Conservation (phyloP, 179 eudicot species). For the Corrigiola litoralis region DNA sequence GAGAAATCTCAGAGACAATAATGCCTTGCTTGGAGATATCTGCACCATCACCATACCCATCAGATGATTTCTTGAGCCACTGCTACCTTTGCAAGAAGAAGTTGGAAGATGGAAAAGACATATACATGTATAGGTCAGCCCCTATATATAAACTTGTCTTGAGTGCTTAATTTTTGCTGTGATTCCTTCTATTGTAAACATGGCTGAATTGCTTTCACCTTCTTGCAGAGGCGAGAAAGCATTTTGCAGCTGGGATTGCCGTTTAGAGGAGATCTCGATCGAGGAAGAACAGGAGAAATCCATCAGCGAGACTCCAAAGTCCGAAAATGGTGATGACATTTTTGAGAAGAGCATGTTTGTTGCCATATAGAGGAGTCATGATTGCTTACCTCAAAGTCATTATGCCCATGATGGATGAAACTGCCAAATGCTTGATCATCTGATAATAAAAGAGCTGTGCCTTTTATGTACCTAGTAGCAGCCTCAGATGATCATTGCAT, state of each 20-base stretch:
- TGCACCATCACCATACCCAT: conserved; percentile 29
- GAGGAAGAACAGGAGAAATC: conserved; percentile 60
- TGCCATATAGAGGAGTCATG: conserved; percentile 23
- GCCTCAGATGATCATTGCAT: conserved; percentile 56
- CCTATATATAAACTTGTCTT: background rate
- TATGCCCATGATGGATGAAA: conserved; percentile 54
- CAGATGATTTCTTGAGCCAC: conserved; percentile 57
- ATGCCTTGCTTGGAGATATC: conserved; percentile 26
- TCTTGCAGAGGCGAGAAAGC: conserved; percentile 82
- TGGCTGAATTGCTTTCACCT: conserved; percentile 7
- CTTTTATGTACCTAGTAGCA: conserved; percentile 46
- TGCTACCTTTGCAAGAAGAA: conserved; percentile 78
- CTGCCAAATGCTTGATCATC: conserved; percentile 36
- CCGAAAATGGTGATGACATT: conserved; percentile 31
- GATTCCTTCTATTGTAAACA: background rate
- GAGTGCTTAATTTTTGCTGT: background rate
- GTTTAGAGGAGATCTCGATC: conserved; percentile 54
- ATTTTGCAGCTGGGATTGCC: conserved; percentile 75
- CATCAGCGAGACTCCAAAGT: conserved; percentile 14
- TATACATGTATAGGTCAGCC: conserved; percentile 83
- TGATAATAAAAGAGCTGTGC: conserved; percentile 58
- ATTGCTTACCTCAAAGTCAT: conserved; percentile 25
- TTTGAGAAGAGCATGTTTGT: conserved; percentile 45
- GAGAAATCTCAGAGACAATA: conserved; percentile 25
- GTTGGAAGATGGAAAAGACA: conserved; percentile 68